phyloP scores from a whole-genome alignment of 2,329 filamentous ascomycete genomes.

The Xylariaceae sp. region DNA sequence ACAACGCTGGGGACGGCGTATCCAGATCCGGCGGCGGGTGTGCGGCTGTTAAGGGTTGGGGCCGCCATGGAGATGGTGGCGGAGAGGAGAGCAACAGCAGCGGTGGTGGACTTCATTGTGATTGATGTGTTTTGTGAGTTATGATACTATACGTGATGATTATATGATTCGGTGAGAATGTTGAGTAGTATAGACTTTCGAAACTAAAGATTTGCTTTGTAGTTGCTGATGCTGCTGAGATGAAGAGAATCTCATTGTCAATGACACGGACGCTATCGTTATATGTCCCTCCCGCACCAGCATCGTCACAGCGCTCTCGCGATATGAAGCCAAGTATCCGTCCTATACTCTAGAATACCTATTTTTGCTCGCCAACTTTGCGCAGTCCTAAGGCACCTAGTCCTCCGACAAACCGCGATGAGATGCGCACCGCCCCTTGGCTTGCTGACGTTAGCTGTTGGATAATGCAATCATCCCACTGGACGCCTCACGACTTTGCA shows the following conservation, averaged over 20 bases:
- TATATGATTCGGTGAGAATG: background rate
- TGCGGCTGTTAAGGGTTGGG: conserved; percentile 13
- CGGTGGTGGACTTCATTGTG: conserved; percentile 26
- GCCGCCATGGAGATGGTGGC: conserved; percentile 23
- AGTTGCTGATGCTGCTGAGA: too few species aligned
- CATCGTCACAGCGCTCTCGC: too few species aligned
- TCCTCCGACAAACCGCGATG: background rate
- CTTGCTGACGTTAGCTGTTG: background rate
- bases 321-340: too few species aligned
- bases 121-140: background rate
- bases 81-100: conserved; percentile 20
- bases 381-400: background rate
- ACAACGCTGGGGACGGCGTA: conserved; percentile 24
- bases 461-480: conserved; percentile 8
- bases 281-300: too few species aligned
- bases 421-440: conserved; percentile 3
- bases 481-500: background rate
- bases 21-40: conserved; percentile 7
- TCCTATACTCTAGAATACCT: background rate
- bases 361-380: conserved; percentile 7
- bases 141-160: background rate
- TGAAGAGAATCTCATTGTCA: too few species aligned
- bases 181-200: background rate
- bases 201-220: background rate
- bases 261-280: too few species aligned